Evolutionary conservation across 176 grass and related monocot genomes (phyloP).

Genomic region (Oryza australiensis): DNA sequence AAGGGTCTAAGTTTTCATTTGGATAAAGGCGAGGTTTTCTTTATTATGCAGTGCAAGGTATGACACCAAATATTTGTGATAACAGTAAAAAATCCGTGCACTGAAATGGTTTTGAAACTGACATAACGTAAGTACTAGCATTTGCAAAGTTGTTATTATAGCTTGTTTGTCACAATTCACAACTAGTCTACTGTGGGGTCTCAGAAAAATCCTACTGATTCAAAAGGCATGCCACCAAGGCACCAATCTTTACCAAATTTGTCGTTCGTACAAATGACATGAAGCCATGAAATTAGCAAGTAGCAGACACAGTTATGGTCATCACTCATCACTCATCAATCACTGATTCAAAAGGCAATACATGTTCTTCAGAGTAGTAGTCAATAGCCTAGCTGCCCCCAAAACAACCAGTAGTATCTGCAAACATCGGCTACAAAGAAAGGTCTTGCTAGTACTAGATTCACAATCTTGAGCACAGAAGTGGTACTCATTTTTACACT

Average conservation of each 20-base stretch:
- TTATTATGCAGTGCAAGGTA: neutral
- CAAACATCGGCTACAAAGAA: neutral
- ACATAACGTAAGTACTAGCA: neutral
- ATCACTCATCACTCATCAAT: neutral
- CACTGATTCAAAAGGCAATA: neutral
- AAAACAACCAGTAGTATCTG: neutral
- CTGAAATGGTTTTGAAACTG: neutral
- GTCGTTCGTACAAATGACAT: neutral
- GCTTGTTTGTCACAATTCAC: neutral
- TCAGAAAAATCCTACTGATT: neutral
- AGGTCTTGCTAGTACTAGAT: neutral
- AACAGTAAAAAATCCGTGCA: neutral
- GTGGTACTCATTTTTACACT: neutral
- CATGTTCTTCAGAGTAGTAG: conserved; percentile 3
- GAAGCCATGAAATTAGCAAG: neutral
- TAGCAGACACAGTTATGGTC: conserved; percentile 2
- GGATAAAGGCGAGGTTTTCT: no score
- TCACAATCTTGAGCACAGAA: conserved; percentile 6
- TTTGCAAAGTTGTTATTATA: neutral
- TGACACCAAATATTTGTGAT: neutral
- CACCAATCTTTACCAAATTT: neutral
- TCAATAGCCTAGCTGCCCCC: neutral
- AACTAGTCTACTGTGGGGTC: neutral
- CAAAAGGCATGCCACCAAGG: neutral
- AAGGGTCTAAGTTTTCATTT: no score